Percentiles rank a stretch among this genome's conserved stretches.
phyloP scores from a whole-genome alignment of 768 basidiomycete genomes.

The Ramaria sp. region DNA sequence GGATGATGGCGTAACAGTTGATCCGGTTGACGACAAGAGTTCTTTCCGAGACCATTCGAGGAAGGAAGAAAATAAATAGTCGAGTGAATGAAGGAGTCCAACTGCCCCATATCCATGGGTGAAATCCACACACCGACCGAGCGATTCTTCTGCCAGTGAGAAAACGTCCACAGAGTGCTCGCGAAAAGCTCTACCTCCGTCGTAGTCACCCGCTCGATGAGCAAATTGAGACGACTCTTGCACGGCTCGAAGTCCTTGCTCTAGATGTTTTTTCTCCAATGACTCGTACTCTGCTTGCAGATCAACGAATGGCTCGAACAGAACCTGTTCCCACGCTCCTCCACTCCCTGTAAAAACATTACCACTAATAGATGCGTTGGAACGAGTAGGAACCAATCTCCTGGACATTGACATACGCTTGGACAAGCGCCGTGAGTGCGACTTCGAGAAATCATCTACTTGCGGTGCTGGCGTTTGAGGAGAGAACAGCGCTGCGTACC shows the following conservation, averaged over 20 bases:
- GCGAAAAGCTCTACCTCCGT: conserved; percentile 50
- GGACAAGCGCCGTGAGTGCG: conserved; percentile 14
- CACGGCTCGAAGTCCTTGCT: conserved; percentile 34
- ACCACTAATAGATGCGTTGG: conserved; percentile 18
- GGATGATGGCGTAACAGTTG: conserved; percentile 23
- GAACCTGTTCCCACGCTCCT: conserved; percentile 68
- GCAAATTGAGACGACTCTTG: conserved; percentile 16
- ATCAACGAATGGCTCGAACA: conserved; percentile 92
- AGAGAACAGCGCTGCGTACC: conserved; percentile 20
- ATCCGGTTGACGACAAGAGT: conserved; percentile 15
- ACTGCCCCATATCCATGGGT: conserved; percentile 83
- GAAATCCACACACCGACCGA: conserved; percentile 63
- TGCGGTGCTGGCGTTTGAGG: conserved; percentile 7
- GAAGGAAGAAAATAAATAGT: conserved; percentile 61
- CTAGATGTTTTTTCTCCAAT: conserved; percentile 65
- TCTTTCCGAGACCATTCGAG: conserved; percentile 52
- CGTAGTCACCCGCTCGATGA: conserved; percentile 27
- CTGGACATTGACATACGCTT: conserved; percentile 25
- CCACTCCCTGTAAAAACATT: conserved; percentile 26
- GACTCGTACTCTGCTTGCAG: conserved; percentile 77
- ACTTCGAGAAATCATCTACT: conserved; percentile 10
- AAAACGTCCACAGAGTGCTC: conserved; percentile 73
- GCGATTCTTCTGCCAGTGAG: conserved; percentile 67
- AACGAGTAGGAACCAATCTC: conserved; percentile 15
- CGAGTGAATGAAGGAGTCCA: conserved; percentile 65